phyloP scores from a whole-genome alignment of 1,284 basidiomycete species.

The Schizopora paradoxa region DNA sequence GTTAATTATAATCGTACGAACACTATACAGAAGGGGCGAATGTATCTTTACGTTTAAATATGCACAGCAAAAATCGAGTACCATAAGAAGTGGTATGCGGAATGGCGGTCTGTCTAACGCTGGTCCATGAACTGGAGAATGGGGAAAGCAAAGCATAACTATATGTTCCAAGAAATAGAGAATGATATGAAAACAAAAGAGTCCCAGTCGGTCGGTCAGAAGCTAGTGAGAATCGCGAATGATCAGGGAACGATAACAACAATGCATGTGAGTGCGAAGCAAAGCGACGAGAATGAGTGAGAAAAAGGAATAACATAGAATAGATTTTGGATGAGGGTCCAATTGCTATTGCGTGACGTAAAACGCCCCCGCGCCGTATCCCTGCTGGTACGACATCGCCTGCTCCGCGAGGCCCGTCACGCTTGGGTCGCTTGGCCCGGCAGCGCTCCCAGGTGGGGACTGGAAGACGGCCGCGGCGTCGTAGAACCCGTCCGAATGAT shows the following conservation, averaged over 20 bases:
- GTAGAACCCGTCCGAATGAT: constrained; percentile 10
- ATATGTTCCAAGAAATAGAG: too few relatives aligned
- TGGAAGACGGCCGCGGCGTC: constrained; percentile 8
- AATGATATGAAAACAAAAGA: too few relatives aligned
- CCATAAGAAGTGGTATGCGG: too few relatives aligned
- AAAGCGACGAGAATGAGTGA: background rate
- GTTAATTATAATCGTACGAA: too few relatives aligned
- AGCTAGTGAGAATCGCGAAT: too few relatives aligned
- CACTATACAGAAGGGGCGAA: too few relatives aligned
- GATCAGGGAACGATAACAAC: too few relatives aligned
- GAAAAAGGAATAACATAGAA: background rate
- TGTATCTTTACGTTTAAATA: too few relatives aligned
- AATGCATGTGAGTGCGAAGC: background rate
- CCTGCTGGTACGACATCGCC: constrained; percentile 4
- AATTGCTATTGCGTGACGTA: constrained; percentile 12
- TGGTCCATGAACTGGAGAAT: background rate
- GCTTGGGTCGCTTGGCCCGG: constrained; percentile 4
- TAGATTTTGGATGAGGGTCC: background rate
- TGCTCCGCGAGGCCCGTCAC: constrained; percentile 6
- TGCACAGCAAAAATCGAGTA: too few relatives aligned
- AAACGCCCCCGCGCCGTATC: constrained; percentile 6
- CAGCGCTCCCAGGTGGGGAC: constrained; percentile 14
- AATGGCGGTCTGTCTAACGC: too few relatives aligned
- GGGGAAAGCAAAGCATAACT: background rate
- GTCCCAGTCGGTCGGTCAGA: too few relatives aligned